These are phyloP conservation scores for Fonsecaea nubica DNA, from an alignment of 2,329 filamentous ascomycete species.

Conservation along the genomic window DNA sequence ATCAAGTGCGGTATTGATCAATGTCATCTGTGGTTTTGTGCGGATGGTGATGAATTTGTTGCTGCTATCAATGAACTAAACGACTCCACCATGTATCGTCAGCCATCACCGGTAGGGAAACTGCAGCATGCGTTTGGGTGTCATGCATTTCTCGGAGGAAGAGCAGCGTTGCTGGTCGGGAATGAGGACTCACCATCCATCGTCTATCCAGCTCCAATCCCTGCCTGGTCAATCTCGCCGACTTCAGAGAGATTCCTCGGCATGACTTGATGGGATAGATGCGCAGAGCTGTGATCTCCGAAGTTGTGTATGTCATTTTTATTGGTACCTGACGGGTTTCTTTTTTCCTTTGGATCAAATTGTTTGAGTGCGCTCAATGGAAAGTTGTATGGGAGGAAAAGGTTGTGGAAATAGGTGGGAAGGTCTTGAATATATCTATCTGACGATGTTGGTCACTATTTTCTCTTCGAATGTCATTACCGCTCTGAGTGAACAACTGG, in stretches of 20 bases:
- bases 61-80: conserved; percentile 59
- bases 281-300: conserved; percentile 49
- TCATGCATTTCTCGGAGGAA: not conserved
- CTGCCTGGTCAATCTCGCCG: conserved; percentile 59
- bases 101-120: conserved; percentile 8
- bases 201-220: conserved; percentile 68
- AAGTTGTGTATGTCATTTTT: conserved; percentile 31
- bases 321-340: not conserved
- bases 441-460: not conserved
- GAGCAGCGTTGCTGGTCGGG: not conserved
- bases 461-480: not conserved
- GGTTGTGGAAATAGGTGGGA: not conserved
- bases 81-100: conserved; percentile 1
- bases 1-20: conserved; percentile 63
- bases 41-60: conserved; percentile 69
- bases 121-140: not conserved
- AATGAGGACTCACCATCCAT: conserved; percentile 60
- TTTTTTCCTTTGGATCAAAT: not conserved
- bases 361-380: not conserved
- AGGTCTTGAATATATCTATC: not conserved
- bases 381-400: not conserved
- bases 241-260: conserved; percentile 63
- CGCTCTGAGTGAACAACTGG: too few relatives aligned
- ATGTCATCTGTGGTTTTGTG: conserved; percentile 65
- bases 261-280: conserved; percentile 73